Evolutionary conservation across 2,329 filamentous ascomycete genomes (phyloP).

Genomic region (Fusarium annulatum): DNA sequence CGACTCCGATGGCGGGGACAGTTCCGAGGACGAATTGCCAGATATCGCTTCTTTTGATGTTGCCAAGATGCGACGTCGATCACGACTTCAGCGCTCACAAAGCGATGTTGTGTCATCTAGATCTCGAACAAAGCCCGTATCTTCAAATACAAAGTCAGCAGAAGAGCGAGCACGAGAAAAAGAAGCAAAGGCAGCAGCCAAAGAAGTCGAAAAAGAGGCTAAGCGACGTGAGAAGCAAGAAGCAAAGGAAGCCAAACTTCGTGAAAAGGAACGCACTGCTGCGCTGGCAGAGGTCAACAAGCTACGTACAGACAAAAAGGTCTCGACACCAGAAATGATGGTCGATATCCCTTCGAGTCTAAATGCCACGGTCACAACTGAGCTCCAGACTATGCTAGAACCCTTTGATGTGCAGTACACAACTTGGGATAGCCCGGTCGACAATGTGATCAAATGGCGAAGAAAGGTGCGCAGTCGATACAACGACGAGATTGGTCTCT

Average conservation of each 20-base stretch:
- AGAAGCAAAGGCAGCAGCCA: slow-evolving; percentile 59
- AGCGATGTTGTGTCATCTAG: slow-evolving; percentile 46
- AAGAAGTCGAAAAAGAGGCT: slow-evolving; percentile 65
- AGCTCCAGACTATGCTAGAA: slow-evolving; percentile 62
- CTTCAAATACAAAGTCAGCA: slow-evolving; percentile 47
- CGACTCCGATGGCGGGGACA: slow-evolving; percentile 44
- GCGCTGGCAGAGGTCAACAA: slow-evolving; percentile 81
- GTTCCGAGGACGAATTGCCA: slow-evolving; percentile 61
- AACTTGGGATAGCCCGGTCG: slow-evolving; percentile 58
- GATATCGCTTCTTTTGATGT: slow-evolving; percentile 57
- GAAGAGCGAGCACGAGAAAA: slow-evolving; percentile 56
- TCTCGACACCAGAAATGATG: slow-evolving; percentile 81
- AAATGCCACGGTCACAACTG: slow-evolving; percentile 56
- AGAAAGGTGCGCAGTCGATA: slow-evolving; percentile 73
- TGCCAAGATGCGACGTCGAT: slow-evolving; percentile 41
- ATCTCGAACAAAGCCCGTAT: slow-evolving; percentile 30
- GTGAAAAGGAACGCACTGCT: slow-evolving; percentile 71
- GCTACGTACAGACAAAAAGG: slow-evolving; percentile 76
- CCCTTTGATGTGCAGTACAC: slow-evolving; percentile 61
- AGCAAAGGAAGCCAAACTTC: slow-evolving; percentile 69
- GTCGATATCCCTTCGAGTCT: slow-evolving; percentile 73
- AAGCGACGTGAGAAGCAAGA: slow-evolving; percentile 68
- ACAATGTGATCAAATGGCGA: slow-evolving; percentile 73
- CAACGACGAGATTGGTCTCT: slow-evolving; percentile 69
- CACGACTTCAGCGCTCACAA: slow-evolving; percentile 46